Conservation (phyloP, 192 early-diverging fungal species). For the Gorgonomyces haynaldii region DNA sequence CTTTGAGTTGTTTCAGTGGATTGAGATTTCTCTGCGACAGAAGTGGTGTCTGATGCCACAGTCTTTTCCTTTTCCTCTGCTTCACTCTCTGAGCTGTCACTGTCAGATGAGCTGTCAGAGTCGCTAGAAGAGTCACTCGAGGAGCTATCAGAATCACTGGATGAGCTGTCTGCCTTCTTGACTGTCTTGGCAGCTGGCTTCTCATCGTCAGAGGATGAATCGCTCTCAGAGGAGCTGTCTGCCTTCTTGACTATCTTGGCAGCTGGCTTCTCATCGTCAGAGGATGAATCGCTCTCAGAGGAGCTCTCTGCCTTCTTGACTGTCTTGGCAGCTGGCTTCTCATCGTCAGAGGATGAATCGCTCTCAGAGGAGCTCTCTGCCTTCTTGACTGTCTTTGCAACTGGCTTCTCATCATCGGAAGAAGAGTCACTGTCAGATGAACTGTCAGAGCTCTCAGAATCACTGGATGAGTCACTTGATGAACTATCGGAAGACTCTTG, state of each 20-base stretch:
- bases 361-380: too few relatives aligned
- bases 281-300: constrained; percentile 6
- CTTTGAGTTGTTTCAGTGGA: neutral
- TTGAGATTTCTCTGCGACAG: constrained; percentile 9
- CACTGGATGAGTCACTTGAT: constrained; percentile 11
- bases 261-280: constrained; percentile 18
- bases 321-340: constrained; percentile 9
- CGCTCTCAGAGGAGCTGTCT: constrained; percentile 10
- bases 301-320: constrained; percentile 10
- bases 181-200: constrained; percentile 1
- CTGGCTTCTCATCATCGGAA: neutral
- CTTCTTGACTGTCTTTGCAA: constrained; percentile 3
- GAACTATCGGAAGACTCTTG: constrained; percentile 11
- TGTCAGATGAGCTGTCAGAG: neutral
- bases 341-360: too few relatives aligned
- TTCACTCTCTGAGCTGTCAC: constrained; percentile 3
- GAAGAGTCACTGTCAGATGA: constrained; percentile 11
- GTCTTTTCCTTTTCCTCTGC: constrained; percentile 1
- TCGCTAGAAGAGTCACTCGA: neutral
- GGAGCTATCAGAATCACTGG: constrained; percentile 1
- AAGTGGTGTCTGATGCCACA: constrained; percentile 3
- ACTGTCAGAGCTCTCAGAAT: constrained; percentile 11
- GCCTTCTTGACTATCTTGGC: constrained; percentile 10
- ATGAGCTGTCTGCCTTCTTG: constrained; percentile 15
- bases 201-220: neutral